Percentiles rank a stretch among this genome's conserved stretches.
phyloP scores from a whole-genome alignment of 2,329 filamentous ascomycete species.

The Coniochaeta prunicola region DNA sequence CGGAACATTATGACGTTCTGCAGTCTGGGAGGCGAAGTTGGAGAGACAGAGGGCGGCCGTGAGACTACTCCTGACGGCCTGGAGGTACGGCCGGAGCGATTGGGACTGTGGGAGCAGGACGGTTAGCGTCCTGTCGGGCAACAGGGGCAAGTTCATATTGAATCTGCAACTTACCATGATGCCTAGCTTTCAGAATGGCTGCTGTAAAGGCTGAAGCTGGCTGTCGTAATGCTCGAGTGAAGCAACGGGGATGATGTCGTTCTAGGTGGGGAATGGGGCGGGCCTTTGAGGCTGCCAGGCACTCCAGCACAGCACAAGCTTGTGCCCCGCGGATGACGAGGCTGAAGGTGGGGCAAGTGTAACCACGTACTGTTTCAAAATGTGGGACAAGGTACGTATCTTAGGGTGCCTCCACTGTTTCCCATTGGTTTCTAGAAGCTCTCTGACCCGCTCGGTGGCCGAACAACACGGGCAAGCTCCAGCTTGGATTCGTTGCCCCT shows the following conservation, averaged over 20 bases:
- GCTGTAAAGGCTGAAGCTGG: background rate
- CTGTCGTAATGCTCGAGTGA: background rate
- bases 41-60: slow-evolving; percentile 89
- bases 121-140: background rate
- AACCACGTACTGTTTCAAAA: background rate
- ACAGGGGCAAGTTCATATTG: background rate
- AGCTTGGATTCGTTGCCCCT: slow-evolving; percentile 2
- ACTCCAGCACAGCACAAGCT: background rate
- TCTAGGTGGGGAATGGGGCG: background rate
- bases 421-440: background rate
- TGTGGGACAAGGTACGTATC: background rate
- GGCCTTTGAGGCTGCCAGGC: background rate
- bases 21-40: slow-evolving; percentile 95
- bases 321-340: background rate
- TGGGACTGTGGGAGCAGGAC: slow-evolving; percentile 58
- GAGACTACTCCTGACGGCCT: slow-evolving; percentile 89
- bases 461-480: background rate
- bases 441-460: background rate
- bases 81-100: slow-evolving; percentile 92
- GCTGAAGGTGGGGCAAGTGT: background rate
- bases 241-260: background rate
- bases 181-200: background rate
- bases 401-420: background rate
- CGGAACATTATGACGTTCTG: slow-evolving; percentile 95
- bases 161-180: background rate